Evolutionary conservation across 768 basidiomycete genomes (phyloP), one percentile per base, ranked within the genome.

Genomic region (Chalciporus piperatus): DNA sequence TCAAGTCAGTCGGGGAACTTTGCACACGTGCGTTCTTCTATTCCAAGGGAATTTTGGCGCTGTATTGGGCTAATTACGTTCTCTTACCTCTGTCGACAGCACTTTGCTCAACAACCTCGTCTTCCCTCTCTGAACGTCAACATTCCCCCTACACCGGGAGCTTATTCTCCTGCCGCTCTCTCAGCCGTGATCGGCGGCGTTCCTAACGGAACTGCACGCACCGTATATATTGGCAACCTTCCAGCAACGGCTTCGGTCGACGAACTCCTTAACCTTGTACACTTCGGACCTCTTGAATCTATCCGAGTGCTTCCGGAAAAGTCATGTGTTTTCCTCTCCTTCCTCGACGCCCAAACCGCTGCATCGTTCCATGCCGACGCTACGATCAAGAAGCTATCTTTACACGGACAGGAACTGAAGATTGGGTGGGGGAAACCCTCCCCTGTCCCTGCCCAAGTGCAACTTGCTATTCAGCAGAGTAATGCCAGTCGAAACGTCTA

Each of bases 371-470:
- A 96, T 63, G 95, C 96, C 35, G 97, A 98, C 63, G 96, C 96
- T 1, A 85, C 88, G 28, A 86, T 98, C 68, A 94, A 97, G 76
- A 98, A 97, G 69, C 74, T 98, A 55, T 73, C 89, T 17, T 77
- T 99, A 13, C 96, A 98, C 66, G 91, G 89, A 3, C 93, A 97
- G 68, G 97, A 98, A 69, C 85, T 99, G 62, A 95, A 95, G 74
- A 95, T 99, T 57, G 97, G 97, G 19, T 99, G 96, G 96, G 97
- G 96, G 23, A 97, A 98, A 68, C 89, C 95, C 1, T 87, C 85
- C 2, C 84, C 87, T 14, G 92, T 98, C 3, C 91, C 93, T 1
- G 81, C 84, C 22, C 84, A 87, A 63, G 92, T 98, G 12, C 82
- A 84, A 3, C 79, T 89, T 22, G 93, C 95, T 1, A 96, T 98